phyloP scores from a whole-genome alignment of 1,284 basidiomycete species.

The Bondarzewia mesenterica region DNA sequence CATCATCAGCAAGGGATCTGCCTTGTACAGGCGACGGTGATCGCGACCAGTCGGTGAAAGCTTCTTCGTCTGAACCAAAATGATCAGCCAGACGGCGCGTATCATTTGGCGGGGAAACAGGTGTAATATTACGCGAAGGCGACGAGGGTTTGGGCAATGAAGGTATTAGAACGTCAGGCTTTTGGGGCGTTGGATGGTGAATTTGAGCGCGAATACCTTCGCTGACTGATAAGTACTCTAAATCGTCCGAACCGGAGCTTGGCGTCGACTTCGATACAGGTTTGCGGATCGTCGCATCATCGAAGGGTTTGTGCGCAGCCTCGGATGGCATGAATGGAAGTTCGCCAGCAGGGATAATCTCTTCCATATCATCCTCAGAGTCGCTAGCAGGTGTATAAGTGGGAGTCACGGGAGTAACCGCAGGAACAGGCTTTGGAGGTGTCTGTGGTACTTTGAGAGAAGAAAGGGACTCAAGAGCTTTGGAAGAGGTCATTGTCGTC shows the following conservation, averaged over 20 bases:
- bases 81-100: neutral
- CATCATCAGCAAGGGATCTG: constrained; percentile 11
- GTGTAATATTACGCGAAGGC: no score
- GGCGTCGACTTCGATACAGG: no score
- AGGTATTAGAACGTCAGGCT: no score
- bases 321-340: neutral
- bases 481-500: no score
- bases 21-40: constrained; percentile 35
- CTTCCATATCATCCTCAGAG: neutral
- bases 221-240: neutral
- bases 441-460: neutral
- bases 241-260: neutral
- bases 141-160: no score
- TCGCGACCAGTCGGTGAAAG: constrained; percentile 40
- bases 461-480: no score
- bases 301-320: no score
- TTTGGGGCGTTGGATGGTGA: neutral
- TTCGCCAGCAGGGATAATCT: neutral
- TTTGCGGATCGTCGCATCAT: no score
- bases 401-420: no score
- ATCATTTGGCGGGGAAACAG: no score
- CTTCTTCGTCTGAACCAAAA: constrained; percentile 20
- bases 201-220: neutral
- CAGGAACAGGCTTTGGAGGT: neutral
- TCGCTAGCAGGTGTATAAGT: no score